Base-by-base conservation (phyloP, 1,284 basidiomycete genomes). In the Apiotrichum porosum region DNA sequence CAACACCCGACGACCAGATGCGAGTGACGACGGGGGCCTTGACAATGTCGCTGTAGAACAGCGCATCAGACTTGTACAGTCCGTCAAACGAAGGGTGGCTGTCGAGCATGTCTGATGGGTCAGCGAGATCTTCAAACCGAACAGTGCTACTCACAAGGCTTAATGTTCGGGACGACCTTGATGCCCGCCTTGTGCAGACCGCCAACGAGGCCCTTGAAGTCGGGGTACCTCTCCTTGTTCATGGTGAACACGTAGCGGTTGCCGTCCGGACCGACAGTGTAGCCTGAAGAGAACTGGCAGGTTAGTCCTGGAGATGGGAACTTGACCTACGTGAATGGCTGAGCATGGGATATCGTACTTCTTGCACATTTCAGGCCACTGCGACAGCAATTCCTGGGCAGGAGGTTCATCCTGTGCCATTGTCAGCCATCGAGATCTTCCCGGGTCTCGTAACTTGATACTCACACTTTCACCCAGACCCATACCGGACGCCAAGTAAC, bases 141-240 rank as follows among this genome's bases (percentile, higher is more conserved):
- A n/a, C n/a, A n/a, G n/a, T n/a, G 8, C 6, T 22, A 52, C 64
- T 39, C 33, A 65, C 62, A 72, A 4, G 74, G 73, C 59, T 75
- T 75, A 63, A 75, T 71, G 58, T 75, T 75, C 15, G 73, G 72
- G 0, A 67, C 66, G 35, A 75, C 66, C 58, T 73, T 74, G 54
- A 76, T 73, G 24, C 74, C 75, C 2, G 63, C 62, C 39, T 61
- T 56, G 56, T 76, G 75, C 51, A 74, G 73, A 31, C 56, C 61
- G 9, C 45, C 58, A 33, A 72, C 64, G 56, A 76, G 68, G 10
- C 63, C 69, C 37, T 61, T 64, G 57, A 76, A 76, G 56, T 75
- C 72, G 9, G 75, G 75, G 57, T 75, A 76, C 37, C 75, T 61
- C 40, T 63, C 57, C 37, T 55, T 69, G 62, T 75, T 74, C 68